Evolutionary conservation across 2,329 filamentous ascomycete species (phyloP).

Genomic region (Colletotrichum sp.): DNA sequence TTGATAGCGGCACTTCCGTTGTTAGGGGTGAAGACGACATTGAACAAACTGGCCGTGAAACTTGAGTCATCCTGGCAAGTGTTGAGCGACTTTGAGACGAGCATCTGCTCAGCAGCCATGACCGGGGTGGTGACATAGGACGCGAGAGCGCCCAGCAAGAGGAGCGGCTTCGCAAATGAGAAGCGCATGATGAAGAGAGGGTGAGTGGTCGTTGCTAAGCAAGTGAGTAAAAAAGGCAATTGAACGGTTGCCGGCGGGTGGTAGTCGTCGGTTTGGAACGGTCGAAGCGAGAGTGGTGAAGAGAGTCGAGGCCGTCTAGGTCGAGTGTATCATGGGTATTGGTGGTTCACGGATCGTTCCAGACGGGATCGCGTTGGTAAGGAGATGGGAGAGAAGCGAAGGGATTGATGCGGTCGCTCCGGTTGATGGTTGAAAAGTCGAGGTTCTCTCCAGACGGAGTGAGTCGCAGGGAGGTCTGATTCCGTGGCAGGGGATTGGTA

Average conservation of each 20-base stretch:
- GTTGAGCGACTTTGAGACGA: constrained; percentile 84
- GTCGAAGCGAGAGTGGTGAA: background rate
- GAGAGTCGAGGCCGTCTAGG: constrained; percentile 6
- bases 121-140: constrained; percentile 44
- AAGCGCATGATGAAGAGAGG: constrained; percentile 49
- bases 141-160: constrained; percentile 50
- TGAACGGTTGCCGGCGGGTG: background rate
- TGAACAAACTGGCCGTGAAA: constrained; percentile 88
- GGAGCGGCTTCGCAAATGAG: constrained; percentile 47
- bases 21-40: constrained; percentile 78
- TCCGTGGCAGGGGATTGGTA: constrained; percentile 13
- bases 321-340: constrained; percentile 7
- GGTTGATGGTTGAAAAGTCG: background rate
- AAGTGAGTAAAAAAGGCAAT: background rate
- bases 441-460: background rate
- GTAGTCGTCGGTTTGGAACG: background rate
- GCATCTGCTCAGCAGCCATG: constrained; percentile 66
- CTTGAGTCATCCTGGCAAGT: constrained; percentile 83
- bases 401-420: background rate
- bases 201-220: background rate
- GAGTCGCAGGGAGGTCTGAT: background rate
- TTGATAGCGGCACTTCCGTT: constrained; percentile 77
- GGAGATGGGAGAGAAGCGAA: background rate
- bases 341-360: constrained; percentile 9
- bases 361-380: constrained; percentile 1